A percentile compares a stretch with the other conserved stretches of the same genome.
These are phyloP conservation scores for Vicia sativa DNA, from an alignment of 306 rosid species.

Conservation along the genomic window DNA sequence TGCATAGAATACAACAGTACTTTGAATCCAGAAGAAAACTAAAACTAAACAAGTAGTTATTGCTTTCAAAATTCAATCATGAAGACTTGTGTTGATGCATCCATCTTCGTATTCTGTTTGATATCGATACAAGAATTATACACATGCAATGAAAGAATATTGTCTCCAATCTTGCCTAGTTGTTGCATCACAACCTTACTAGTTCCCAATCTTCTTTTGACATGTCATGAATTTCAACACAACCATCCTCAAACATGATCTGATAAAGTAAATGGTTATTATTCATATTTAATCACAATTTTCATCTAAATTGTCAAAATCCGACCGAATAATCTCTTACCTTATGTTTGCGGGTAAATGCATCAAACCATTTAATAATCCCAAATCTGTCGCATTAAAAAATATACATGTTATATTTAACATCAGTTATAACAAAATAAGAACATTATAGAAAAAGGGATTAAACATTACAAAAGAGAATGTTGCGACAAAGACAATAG, in stretches of 20 bases:
- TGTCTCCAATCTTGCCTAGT: slow-evolving; percentile 32
- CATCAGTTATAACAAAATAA: neutral
- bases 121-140: slow-evolving; percentile 41
- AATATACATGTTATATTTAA: slow-evolving; percentile 11
- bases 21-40: slow-evolving; percentile 23
- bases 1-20: slow-evolving; percentile 24
- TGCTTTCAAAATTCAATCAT: slow-evolving; percentile 31
- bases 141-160: slow-evolving; percentile 43
- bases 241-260: slow-evolving; percentile 85
- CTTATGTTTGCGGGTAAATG: slow-evolving; percentile 61
- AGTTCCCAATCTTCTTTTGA: slow-evolving; percentile 88
- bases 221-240: slow-evolving; percentile 63
- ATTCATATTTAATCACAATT: slow-evolving; percentile 13
- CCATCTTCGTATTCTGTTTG: slow-evolving; percentile 35
- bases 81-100: slow-evolving; percentile 28
- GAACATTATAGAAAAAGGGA: no score
- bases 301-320: slow-evolving; percentile 31
- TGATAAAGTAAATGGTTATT: slow-evolving; percentile 45
- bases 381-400: slow-evolving; percentile 66
- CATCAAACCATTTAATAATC: slow-evolving; percentile 66
- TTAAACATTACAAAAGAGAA: no score
- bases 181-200: slow-evolving; percentile 52
- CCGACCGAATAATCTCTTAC: slow-evolving; percentile 48
- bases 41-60: neutral
- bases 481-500: no score